Evolutionary conservation across 768 basidiomycete species (phyloP).

Genomic region (Ramaria sp.): DNA sequence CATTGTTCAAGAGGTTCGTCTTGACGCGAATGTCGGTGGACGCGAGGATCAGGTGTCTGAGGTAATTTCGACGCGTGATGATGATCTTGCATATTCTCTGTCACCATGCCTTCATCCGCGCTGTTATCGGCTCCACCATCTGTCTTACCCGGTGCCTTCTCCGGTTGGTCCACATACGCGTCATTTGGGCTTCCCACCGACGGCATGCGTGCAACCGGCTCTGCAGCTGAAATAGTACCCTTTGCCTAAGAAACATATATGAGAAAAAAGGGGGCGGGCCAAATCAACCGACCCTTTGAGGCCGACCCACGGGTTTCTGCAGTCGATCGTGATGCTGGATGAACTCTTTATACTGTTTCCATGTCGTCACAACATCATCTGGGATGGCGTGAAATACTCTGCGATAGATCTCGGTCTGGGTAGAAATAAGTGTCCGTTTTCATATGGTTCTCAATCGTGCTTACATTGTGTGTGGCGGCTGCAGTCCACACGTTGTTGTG

Average conservation of each 20-base stretch:
- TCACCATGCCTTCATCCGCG: conserved; percentile 8
- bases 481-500: conserved; percentile 89
- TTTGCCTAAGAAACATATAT: conserved; percentile 21
- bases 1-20: conserved; percentile 68
- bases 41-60: conserved; percentile 25
- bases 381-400: conserved; percentile 92
- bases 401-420: conserved; percentile 87
- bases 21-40: conserved; percentile 32
- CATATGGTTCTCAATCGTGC: conserved; percentile 17
- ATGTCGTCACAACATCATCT: conserved; percentile 86
- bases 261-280: conserved; percentile 8
- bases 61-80: no score
- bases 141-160: conserved; percentile 14
- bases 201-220: conserved; percentile 43
- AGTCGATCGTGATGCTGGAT: conserved; percentile 63
- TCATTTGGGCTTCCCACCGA: conserved; percentile 43
- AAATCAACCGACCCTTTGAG: neutral
- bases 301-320: conserved; percentile 46
- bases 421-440: conserved; percentile 2
- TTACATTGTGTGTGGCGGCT: conserved; percentile 78
- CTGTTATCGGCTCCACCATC: conserved; percentile 11
- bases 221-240: conserved; percentile 20
- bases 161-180: conserved; percentile 11
- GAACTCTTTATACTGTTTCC: conserved; percentile 93
- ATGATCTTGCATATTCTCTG: no score